Base-by-base conservation (phyloP, 352 stramenopile species). In the Thalassiosira ordinaria region DNA sequence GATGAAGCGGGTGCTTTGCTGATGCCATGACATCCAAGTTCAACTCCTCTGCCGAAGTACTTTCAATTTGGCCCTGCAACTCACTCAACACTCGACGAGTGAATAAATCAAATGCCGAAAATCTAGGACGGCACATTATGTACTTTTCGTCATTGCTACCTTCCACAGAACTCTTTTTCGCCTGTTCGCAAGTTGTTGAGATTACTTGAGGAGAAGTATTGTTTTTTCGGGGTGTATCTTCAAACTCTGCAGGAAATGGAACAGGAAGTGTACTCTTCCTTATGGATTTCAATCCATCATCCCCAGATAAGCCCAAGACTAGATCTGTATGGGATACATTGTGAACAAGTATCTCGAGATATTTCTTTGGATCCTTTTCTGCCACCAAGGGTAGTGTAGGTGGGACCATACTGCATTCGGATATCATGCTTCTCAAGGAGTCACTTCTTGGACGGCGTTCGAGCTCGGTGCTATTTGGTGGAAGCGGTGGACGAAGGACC, bases 251-350 rank as follows among this genome's bases (percentile, higher is more conserved):
- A 26, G 44, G 33, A 9, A 68, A 62, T 31, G 49, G 47, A 62
- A 51, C 47, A 24, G 29, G 18, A n/a, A 71, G 20, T 11, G 55
- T 8, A 24, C 18, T 20, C 13, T 39, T 37, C 14, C 1, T 16
- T n/a, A 57, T 2, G 49, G 20, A 57, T 16, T 41, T 49, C 31
- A 66, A 49, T 27, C 33, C 35, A 33, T 65, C 13, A 57, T 80
- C 39, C 33, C 16, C 44, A 49, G 70, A 76, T 20, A 92, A 55
- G 70, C 84, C 79, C n/a, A 99, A 87, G 18, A 99, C 91, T 16
- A 99, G 79, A 86, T 99, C 97, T 56, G 96, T 97, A 83, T 99
- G 96, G 57, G 95, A 98, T 70, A 98, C 96, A 87, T 98, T 99
- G 91, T 98, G 96, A 71, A 99, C 95, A 22, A 99, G 89, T 61